These are phyloP conservation scores for Aspergillus brunneoviolaceus DNA, from an alignment of 2,329 filamentous ascomycete genomes.

Conservation along the genomic window DNA sequence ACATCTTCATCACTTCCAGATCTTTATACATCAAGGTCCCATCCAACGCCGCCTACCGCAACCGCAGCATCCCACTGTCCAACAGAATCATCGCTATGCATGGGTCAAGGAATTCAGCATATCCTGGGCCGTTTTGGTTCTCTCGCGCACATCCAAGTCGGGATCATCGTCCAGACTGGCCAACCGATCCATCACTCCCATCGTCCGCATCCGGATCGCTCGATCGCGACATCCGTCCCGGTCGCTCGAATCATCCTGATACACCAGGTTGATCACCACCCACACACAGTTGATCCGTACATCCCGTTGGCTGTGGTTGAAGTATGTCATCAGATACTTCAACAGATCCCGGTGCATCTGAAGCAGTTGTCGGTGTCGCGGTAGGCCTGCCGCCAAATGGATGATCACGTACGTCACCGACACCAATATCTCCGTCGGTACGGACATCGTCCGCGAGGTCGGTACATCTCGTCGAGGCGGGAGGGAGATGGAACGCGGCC, in stretches of 20 bases:
- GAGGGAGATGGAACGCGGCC: conserved; percentile 46
- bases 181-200: conserved; percentile 70
- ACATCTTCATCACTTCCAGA: not conserved
- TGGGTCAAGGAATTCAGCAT: conserved; percentile 56
- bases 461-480: conserved; percentile 34
- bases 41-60: not conserved
- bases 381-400: conserved; percentile 80
- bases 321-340: conserved; percentile 69
- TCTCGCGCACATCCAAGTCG: conserved; percentile 79
- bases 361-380: conserved; percentile 74
- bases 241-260: conserved; percentile 73
- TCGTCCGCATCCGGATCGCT: conserved; percentile 64
- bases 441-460: conserved; percentile 29
- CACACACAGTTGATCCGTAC: conserved; percentile 79
- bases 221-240: conserved; percentile 64
- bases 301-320: conserved; percentile 68
- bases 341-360: conserved; percentile 76
- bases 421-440: conserved; percentile 65
- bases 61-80: not conserved
- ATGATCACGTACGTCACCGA: conserved; percentile 80
- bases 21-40: conserved; percentile 5
- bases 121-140: conserved; percentile 75
- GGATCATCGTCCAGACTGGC: conserved; percentile 64
- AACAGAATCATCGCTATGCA: conserved; percentile 19
- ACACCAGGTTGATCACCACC: conserved; percentile 82